Percentiles rank a stretch among this genome's conserved stretches.
Conservation (phyloP, 352 stramenopile species). For the Blastocystis sp. region DNA sequence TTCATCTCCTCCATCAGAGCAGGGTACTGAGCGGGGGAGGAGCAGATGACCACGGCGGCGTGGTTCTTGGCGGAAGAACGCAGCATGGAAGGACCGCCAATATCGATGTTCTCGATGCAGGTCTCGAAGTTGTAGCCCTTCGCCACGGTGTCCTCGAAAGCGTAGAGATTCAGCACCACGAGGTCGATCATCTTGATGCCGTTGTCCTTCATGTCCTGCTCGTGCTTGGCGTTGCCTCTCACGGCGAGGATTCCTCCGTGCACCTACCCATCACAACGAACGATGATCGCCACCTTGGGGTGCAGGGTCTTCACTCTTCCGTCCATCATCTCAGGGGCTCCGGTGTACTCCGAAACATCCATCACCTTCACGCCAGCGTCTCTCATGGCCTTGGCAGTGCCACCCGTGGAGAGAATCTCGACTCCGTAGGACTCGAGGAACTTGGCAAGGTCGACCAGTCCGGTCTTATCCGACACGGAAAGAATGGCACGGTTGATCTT, state of each 20-base stretch:
- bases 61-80: conserved; percentile 98
- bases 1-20: conserved; percentile 86
- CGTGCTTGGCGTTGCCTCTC: conserved; percentile 90
- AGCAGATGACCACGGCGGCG: conserved; percentile 92
- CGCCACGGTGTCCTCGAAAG: conserved; percentile 94
- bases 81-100: conserved; percentile 97
- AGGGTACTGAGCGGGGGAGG: conserved; percentile 88
- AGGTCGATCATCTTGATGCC: conserved; percentile 94
- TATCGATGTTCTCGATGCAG: conserved; percentile 99
- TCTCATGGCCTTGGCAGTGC: conserved; percentile 91
- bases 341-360: conserved; percentile 95
- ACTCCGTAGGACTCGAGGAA: conserved; percentile 87
- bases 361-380: conserved; percentile 88
- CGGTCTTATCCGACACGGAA: conserved; percentile 97
- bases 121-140: conserved; percentile 88
- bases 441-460: conserved; percentile 91
- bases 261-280: conserved; percentile 75
- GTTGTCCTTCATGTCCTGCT: conserved; percentile 90
- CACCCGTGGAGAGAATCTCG: conserved; percentile 94
- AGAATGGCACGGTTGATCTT: conserved; percentile 90
- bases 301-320: conserved; percentile 99
- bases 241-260: conserved; percentile 96
- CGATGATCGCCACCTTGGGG: conserved; percentile 79
- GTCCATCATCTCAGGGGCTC: conserved; percentile 95
- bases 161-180: conserved; percentile 98